These are phyloP conservation scores for Hymenoscyphus occultus DNA, from an alignment of 2,329 filamentous ascomycete genomes.

Conservation along the genomic window DNA sequence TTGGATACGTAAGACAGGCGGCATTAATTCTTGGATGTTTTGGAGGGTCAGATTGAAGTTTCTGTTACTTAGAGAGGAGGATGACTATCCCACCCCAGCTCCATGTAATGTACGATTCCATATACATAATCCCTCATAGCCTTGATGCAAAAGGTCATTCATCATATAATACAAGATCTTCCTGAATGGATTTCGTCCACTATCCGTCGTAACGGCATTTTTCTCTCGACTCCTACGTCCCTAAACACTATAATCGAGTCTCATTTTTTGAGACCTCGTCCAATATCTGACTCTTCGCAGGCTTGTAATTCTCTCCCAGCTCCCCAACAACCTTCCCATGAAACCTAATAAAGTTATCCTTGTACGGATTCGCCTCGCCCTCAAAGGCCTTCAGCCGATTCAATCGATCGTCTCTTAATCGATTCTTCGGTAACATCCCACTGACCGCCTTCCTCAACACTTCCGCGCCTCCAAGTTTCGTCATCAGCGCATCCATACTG, in stretches of 20 bases:
- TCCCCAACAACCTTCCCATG: slow-evolving; percentile 45
- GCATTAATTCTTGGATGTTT: not conserved
- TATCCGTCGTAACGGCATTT: not conserved
- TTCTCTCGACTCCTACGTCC: too few species aligned
- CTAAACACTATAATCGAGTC: not conserved
- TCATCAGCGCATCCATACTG: slow-evolving; percentile 93
- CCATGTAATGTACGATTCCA: slow-evolving; percentile 2
- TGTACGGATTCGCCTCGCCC: slow-evolving; percentile 87
- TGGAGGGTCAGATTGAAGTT: not conserved
- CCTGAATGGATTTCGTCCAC: not conserved
- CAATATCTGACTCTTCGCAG: not conserved
- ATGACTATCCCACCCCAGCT: not conserved
- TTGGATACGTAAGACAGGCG: too few species aligned
- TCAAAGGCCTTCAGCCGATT: slow-evolving; percentile 94
- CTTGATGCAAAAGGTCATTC: not conserved
- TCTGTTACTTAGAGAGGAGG: not conserved
- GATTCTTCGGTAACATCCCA: slow-evolving; percentile 98
- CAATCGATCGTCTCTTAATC: slow-evolving; percentile 81
- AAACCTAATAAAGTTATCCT: slow-evolving; percentile 78
- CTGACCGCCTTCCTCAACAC: slow-evolving; percentile 87
- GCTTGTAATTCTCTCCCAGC: not conserved
- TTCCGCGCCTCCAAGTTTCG: slow-evolving; percentile 90
- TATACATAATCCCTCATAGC: not conserved
- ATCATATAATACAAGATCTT: slow-evolving; percentile 4
- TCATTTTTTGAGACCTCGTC: not conserved